A percentile compares a stretch with the other conserved stretches of the same genome.
phyloP scores from a whole-genome alignment of 2,329 filamentous ascomycete species.

The Apiospora rasikravindrae region DNA sequence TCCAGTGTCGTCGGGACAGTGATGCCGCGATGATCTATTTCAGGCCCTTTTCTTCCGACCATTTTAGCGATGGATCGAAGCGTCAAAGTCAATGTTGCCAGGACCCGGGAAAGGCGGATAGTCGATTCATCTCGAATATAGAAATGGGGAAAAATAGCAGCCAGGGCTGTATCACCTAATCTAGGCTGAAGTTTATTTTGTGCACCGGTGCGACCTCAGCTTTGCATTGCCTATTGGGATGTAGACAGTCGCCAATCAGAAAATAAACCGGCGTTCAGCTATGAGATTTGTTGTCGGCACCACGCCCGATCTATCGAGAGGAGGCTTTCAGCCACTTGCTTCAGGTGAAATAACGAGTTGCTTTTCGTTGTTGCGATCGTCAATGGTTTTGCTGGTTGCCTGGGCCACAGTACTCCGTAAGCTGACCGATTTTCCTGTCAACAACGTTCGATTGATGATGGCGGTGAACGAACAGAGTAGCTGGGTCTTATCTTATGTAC shows the following conservation, averaged over 20 bases:
- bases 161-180: background rate
- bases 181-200: slow-evolving; percentile 4
- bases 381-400: background rate
- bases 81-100: background rate
- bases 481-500: background rate
- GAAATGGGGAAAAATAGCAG: background rate
- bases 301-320: background rate
- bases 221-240: background rate
- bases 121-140: background rate
- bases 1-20: too few species aligned
- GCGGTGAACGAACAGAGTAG: background rate
- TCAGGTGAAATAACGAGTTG: background rate
- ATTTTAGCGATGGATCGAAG: background rate
- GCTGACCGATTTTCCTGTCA: background rate
- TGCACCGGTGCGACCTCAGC: background rate
- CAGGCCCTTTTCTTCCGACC: background rate
- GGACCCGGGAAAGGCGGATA: background rate
- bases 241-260: background rate
- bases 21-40: background rate
- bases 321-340: background rate
- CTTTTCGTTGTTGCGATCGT: background rate
- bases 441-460: background rate
- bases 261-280: background rate
- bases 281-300: background rate
- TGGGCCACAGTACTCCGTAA: background rate